Evolutionary conservation across 495 filamentous ascomycete species (phyloP).

Genomic region (Xylaria grammica): DNA sequence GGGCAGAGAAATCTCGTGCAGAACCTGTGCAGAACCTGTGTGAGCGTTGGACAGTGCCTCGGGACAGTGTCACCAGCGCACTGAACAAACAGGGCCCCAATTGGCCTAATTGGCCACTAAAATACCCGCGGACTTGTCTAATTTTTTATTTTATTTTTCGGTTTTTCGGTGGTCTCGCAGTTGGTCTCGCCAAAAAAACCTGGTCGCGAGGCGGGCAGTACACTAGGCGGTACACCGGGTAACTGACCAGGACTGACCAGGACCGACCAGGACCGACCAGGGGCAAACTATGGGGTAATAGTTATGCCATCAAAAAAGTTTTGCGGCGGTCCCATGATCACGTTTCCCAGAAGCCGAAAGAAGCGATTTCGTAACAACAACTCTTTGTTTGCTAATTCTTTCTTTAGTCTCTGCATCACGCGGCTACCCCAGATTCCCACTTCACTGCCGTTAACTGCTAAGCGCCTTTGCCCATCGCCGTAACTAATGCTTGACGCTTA

Average conservation of each 20-base stretch:
- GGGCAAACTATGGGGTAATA: conserved; percentile 47
- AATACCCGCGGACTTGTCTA: not conserved
- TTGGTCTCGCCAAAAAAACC: too few relatives aligned
- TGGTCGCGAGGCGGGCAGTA: conserved; percentile 5
- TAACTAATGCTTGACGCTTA: not conserved
- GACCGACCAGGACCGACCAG: conserved; percentile 5
- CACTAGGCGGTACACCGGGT: not conserved
- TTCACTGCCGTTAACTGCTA: conserved; percentile 38
- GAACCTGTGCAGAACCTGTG: too few relatives aligned
- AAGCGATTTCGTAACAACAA: conserved; percentile 41
- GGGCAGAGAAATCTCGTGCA: too few relatives aligned
- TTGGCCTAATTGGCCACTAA: conserved; percentile 14
- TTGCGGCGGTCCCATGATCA: conserved; percentile 39
- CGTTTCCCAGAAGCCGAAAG: conserved; percentile 24
- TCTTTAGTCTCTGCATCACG: conserved; percentile 38
- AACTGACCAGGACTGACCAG: not conserved
- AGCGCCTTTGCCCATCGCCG: conserved; percentile 7
- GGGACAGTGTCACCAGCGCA: not conserved
- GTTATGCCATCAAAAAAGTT: conserved; percentile 40
- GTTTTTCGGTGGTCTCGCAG: conserved; percentile 3
- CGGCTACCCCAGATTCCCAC: conserved; percentile 40
- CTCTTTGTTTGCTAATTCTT: conserved; percentile 27
- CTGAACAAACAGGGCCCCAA: not conserved
- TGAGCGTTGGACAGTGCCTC: too few relatives aligned
- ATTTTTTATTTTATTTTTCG: too few relatives aligned